A percentile compares a stretch with the other conserved stretches of the same genome.
Conservation (phyloP, 2,329 filamentous ascomycete genomes). For the Graphilbum ipis-grandicollis region DNA sequence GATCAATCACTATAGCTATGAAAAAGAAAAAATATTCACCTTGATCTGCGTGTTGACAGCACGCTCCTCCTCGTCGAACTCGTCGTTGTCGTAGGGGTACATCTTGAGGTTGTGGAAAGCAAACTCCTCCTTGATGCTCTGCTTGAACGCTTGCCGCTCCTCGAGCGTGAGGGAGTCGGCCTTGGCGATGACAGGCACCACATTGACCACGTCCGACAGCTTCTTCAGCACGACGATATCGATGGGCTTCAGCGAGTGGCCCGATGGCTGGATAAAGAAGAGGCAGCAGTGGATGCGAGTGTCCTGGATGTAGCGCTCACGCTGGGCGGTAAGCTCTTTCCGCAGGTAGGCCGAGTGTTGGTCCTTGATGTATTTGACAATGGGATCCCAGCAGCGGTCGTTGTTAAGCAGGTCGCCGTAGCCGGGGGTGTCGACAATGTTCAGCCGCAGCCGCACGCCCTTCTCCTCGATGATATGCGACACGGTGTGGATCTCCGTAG, state of each 20-base stretch:
- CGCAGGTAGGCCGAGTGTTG: conserved; percentile 98
- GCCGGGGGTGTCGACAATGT: conserved; percentile 97
- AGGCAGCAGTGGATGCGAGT: conserved; percentile 98
- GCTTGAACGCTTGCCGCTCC: conserved; percentile 93
- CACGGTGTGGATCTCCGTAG: conserved; percentile 94
- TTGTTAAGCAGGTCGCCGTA: conserved; percentile 99
- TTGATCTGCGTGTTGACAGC: conserved; percentile 91
- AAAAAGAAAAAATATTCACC: conserved; percentile 31
- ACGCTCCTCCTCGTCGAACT: conserved; percentile 94
- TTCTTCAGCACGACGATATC: conserved; percentile 99
- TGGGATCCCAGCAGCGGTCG: conserved; percentile 99
- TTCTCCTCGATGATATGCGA: conserved; percentile 99
- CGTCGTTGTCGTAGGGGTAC: conserved; percentile 99
- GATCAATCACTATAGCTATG: not conserved
- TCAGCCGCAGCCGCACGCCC: conserved; percentile 87
- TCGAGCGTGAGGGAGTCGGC: conserved; percentile 90
- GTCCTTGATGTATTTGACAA: conserved; percentile 99
- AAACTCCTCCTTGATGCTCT: conserved; percentile 99
- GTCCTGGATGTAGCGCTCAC: conserved; percentile 97
- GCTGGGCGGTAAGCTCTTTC: conserved; percentile 97
- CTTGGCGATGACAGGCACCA: conserved; percentile 97
- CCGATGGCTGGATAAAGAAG: conserved; percentile 98
- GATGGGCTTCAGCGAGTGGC: conserved; percentile 96
- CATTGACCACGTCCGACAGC: conserved; percentile 96
- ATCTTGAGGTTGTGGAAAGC: conserved; percentile 99